Conservation (phyloP, 2,329 filamentous ascomycete species). For the Alternaria arborescens region DNA sequence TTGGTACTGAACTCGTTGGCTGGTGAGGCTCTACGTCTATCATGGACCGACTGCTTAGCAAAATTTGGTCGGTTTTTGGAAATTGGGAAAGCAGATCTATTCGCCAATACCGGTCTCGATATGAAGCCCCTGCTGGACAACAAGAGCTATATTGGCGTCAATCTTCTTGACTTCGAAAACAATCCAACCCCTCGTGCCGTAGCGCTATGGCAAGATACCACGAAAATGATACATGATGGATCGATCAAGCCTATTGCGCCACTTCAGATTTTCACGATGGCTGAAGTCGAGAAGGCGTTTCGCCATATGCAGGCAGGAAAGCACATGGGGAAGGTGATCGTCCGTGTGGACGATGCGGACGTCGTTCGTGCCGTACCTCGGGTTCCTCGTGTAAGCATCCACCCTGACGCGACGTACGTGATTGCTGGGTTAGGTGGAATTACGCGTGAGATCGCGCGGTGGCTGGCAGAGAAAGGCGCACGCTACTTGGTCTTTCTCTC, state of each 20-base stretch:
- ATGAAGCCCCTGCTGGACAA: slow-evolving; percentile 21
- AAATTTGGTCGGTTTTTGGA: slow-evolving; percentile 42
- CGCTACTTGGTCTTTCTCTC: slow-evolving; percentile 31
- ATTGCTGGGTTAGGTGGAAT: slow-evolving; percentile 34
- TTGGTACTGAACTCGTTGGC: slow-evolving; percentile 43
- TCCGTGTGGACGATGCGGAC: slow-evolving; percentile 36
- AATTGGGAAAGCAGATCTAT: slow-evolving; percentile 21
- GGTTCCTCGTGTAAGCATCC: slow-evolving; percentile 5
- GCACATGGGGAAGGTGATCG: slow-evolving; percentile 53
- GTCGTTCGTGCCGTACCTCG: slow-evolving; percentile 9
- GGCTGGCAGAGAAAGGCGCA: slow-evolving; percentile 31
- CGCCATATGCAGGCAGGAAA: slow-evolving; percentile 41
- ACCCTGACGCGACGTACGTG: slow-evolving; percentile 29
- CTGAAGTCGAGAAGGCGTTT: slow-evolving; percentile 15
- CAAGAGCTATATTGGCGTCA: slow-evolving; percentile 11
- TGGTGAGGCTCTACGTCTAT: slow-evolving; percentile 33
- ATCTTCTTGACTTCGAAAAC: slow-evolving; percentile 6
- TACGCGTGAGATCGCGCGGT: slow-evolving; percentile 28
- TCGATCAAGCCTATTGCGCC: slow-evolving; percentile 9
- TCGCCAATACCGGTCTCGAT: slow-evolving; percentile 20
- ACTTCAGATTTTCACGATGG: too few species aligned
- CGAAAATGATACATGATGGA: neutral
- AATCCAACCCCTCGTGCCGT: neutral
- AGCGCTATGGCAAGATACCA: too few species aligned
- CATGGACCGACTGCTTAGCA: slow-evolving; percentile 37